Evolutionary conservation across 306 rosid genomes (phyloP), one percentile per base, ranked within the genome.

Genomic region (Cucurbita moschata): DNA sequence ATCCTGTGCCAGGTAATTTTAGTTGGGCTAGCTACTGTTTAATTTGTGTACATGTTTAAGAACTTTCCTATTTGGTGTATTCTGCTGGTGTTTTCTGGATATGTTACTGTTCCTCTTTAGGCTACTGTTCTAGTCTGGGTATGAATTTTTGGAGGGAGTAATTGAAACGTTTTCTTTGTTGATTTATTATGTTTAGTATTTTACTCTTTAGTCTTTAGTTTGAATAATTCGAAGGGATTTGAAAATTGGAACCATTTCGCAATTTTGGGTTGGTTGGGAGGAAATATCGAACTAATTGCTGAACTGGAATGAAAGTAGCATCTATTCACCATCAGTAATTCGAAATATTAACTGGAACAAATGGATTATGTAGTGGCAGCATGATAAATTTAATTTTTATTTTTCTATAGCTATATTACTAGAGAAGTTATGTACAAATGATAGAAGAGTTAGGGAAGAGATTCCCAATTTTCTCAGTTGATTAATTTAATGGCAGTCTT

Each of bases 1-100:
- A 10, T 76, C 61, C 80, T 3, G 85, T 94, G 82, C 97, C 99
- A 51, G 99, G 99, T 90, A 83, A 71, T 56, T 60, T 79, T 18
- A 39, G 46, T 23, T 11, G 19, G 39, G 54, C 18, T 49, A 4
- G 42, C 6, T 38, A 1, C 56, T 42, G 10, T 64, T 15, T 51
- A 52, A 43, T 40, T 30, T 42, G 46, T 15, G 23, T 43, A 58
- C 9, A 12, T 18, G 19, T 13, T 67, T 50, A 11, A 4, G 8
- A 7, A 8, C 59, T 35, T 26, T 35, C 8, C 23, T 71, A 38
- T 71, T 37, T 52, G 43, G 47, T 38, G 50, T 72, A n/a, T 39
- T 72, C 51, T 21, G 10, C 35, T 42, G 11, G 10, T 40, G 30
- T 60, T 26, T 59, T 51, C 51, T 65, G 38, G 30, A 10, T 66